These are phyloP conservation scores for Amanita phalloides DNA, from an alignment of 768 basidiomycete genomes.

Conservation along the genomic window DNA sequence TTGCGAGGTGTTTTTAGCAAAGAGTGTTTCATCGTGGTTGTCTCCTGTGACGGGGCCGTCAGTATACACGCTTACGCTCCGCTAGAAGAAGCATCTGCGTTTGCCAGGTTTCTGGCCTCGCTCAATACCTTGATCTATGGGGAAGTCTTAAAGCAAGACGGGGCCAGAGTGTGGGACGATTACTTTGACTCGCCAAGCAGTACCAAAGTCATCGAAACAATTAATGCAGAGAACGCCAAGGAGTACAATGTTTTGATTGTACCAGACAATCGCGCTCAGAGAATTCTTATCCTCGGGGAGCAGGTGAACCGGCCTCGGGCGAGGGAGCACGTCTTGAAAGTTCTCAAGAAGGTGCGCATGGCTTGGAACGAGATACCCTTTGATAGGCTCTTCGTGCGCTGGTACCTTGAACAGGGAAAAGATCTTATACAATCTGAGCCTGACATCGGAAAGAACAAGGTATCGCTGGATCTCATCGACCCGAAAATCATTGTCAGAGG, in stretches of 20 bases:
- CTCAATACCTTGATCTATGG: conserved; percentile 30
- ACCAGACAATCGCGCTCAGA: conserved; percentile 24
- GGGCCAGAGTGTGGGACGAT: conserved; percentile 31
- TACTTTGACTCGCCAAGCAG: conserved; percentile 36
- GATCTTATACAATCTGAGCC: conserved; percentile 23
- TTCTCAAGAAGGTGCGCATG: conserved; percentile 28
- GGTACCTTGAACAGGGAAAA: conserved; percentile 26
- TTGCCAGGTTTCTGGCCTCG: conserved; percentile 24
- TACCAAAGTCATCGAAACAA: conserved; percentile 21
- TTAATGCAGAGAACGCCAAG: conserved; percentile 19
- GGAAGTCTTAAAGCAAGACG: conserved; percentile 21
- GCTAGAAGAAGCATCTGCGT: conserved; percentile 18
- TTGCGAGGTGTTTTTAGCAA: conserved; percentile 15
- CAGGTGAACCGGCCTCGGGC: conserved; percentile 19
- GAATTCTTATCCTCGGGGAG: conserved; percentile 30
- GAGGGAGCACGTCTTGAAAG: conserved; percentile 18
- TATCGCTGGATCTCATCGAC: conserved; percentile 30
- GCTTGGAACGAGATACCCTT: conserved; percentile 25
- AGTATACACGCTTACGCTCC: conserved; percentile 29
- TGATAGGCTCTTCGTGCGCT: conserved; percentile 19
- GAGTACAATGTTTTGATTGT: conserved; percentile 23
- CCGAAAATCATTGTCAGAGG: conserved; percentile 34
- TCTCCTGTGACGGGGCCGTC: neutral
- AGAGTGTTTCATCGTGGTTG: conserved; percentile 23
- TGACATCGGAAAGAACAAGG: conserved; percentile 27